Percentiles rank a stretch among this genome's conserved stretches.
Conservation (phyloP, 176 grass and related monocot genomes). For the Cymbopogon citratus region DNA sequence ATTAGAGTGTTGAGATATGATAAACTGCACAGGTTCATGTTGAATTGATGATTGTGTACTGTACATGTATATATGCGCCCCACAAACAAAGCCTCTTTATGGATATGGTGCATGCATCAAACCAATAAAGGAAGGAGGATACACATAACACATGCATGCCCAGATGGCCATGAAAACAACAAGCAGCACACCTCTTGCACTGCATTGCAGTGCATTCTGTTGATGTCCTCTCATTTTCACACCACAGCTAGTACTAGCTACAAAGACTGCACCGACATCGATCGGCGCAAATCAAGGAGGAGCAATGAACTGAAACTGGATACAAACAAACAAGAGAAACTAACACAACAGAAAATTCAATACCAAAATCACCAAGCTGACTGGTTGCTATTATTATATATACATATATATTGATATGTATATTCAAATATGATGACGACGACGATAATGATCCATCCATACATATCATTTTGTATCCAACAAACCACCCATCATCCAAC, state of each 20-base stretch:
- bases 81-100: neutral
- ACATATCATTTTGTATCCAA: neutral
- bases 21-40: neutral
- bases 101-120: slow-evolving; percentile 25
- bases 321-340: neutral
- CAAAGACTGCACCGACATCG: neutral
- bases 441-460: neutral
- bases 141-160: slow-evolving; percentile 1
- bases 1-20: too few species aligned
- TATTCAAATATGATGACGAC: neutral
- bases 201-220: neutral
- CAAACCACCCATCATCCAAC: neutral
- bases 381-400: neutral
- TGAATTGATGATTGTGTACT: neutral
- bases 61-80: neutral
- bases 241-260: neutral
- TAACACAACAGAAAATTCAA: neutral
- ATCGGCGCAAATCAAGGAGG: neutral
- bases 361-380: neutral
- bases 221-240: neutral
- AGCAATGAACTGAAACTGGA: neutral
- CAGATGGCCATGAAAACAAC: neutral
- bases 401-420: neutral
- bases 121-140: neutral
- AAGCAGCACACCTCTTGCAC: neutral